These are phyloP conservation scores for Nicotiana rustica DNA, from an alignment of 305 asterid species.

Conservation along the genomic window DNA sequence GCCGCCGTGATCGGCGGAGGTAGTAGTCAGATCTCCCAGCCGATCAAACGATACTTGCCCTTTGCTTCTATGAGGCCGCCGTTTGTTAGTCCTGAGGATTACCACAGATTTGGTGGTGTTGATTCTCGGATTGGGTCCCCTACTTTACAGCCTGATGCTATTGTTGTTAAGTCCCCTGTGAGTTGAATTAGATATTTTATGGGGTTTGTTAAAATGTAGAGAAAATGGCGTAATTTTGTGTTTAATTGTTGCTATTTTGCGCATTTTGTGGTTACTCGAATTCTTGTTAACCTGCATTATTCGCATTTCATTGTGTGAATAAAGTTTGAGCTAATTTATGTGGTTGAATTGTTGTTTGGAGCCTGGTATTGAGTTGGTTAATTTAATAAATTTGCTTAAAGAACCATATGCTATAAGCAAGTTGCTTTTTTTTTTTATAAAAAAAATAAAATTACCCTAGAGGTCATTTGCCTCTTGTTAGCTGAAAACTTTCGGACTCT, in stretches of 20 bases:
- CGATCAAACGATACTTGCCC: conserved; percentile 79
- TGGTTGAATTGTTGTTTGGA: conserved; percentile 14
- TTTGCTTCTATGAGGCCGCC: conserved; percentile 89
- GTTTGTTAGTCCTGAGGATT: conserved; percentile 69
- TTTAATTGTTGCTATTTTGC: conserved; percentile 17
- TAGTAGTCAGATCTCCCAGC: conserved; percentile 47
- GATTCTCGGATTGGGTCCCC: conserved; percentile 50
- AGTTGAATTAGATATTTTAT: conserved; percentile 37
- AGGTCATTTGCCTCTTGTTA: conserved; percentile 11
- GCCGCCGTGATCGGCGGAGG: conserved; percentile 36
- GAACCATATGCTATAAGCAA: neutral
- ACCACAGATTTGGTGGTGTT: conserved; percentile 80
- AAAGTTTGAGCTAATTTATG: neutral
- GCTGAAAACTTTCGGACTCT: neutral
- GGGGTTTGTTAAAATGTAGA: neutral
- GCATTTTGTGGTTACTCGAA: neutral
- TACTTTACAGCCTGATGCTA: conserved; percentile 74
- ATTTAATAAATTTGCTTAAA: neutral
- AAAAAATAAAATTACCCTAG: neutral
- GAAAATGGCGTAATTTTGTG: neutral
- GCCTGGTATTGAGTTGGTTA: conserved; percentile 5
- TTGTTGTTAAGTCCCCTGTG: conserved; percentile 83
- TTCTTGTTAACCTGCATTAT: neutral
- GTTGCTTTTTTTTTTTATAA: neutral
- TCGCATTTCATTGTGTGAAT: neutral